Evolutionary conservation across 495 filamentous ascomycete genomes (phyloP), one percentile per base, ranked within the genome.

Genomic region (Daldinia bambusicola): DNA sequence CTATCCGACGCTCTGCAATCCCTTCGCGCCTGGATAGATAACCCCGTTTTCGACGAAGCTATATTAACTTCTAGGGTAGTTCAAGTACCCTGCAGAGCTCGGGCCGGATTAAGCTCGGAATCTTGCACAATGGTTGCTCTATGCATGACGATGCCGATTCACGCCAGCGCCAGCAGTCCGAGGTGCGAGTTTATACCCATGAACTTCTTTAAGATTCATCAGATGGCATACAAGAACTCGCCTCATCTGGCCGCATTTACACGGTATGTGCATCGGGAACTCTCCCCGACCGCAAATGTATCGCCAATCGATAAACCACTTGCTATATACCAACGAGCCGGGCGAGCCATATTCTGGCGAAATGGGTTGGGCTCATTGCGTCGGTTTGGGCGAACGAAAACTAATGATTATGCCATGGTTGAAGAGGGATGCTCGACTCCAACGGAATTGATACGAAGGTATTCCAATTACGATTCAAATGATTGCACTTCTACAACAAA

Each of bases 181-280:
- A 75, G 78, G 0, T 78, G 79, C 64, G 76, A 80, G 37, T 86
- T 84, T 43, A 69, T 80, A 13, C 84, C 84, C 2, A 68, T 87
- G 22, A 79, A 72, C 31, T 85, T 86, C 69, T 86, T 86, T 69
- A 84, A 84, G 63, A 76, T 80, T 16, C 80, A 82, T 18, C 85
- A 86, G 72, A 74, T 82, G 51, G 76, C 81, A 6, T 78, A 85
- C 69, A 72, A 72, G 22, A 78, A 82, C 66, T 81, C 80, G 31
- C 77, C 81, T 3, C 78, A 85, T 56, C 77, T 81, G 34, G 75
- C 76, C 12, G 78, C 73, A 13, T 85, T 87, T 62, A 76, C 80
- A 4, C 78, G 81, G 14, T 76, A 78, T 20, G 78, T 82, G 6
- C 81, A 85, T 70, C 79, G 82, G 51, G 82, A 84, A 61, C 74